Conservation (phyloP, 331 rosid species). For the Rhamnella rubrinervis region DNA sequence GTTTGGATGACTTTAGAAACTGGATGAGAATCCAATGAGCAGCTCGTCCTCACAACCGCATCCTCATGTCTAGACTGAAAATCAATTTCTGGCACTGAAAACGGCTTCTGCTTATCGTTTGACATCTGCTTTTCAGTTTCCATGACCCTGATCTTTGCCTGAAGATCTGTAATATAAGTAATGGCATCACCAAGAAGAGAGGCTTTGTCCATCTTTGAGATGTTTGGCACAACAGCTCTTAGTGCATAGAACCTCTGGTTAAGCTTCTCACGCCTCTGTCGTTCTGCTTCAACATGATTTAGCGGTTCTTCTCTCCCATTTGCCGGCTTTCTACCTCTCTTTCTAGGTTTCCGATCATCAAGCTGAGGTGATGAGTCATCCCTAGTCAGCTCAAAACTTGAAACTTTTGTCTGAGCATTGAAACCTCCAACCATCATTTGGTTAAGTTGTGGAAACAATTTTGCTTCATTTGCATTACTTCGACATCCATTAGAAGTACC, state of each 20-base stretch:
- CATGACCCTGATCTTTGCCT: constrained; percentile 77
- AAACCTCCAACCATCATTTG: constrained; percentile 60
- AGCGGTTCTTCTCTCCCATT: constrained; percentile 95
- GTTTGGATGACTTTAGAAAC: constrained; percentile 65
- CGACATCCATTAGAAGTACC: constrained; percentile 66
- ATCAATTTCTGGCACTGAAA: constrained; percentile 61
- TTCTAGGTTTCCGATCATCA: constrained; percentile 86
- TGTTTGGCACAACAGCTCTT: constrained; percentile 91
- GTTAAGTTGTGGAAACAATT: constrained; percentile 55
- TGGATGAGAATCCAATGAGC: constrained; percentile 76
- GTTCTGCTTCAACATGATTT: constrained; percentile 93
- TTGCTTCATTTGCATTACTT: constrained; percentile 58
- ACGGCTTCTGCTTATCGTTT: constrained; percentile 41
- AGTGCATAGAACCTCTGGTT: constrained; percentile 91
- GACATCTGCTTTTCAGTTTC: constrained; percentile 71
- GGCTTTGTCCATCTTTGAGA: constrained; percentile 97
- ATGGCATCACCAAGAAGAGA: constrained; percentile 95
- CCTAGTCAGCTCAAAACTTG: constrained; percentile 55
- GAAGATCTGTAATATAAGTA: constrained; percentile 83
- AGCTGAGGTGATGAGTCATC: constrained; percentile 69
- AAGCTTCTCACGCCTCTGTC: constrained; percentile 94
- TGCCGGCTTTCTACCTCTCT: constrained; percentile 97
- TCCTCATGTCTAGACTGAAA: constrained; percentile 71
- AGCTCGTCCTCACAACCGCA: constrained; percentile 71
- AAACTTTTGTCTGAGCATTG: constrained; percentile 55